phyloP scores from a whole-genome alignment of 257 asterid genomes.

The Gardenia jasminoides region DNA sequence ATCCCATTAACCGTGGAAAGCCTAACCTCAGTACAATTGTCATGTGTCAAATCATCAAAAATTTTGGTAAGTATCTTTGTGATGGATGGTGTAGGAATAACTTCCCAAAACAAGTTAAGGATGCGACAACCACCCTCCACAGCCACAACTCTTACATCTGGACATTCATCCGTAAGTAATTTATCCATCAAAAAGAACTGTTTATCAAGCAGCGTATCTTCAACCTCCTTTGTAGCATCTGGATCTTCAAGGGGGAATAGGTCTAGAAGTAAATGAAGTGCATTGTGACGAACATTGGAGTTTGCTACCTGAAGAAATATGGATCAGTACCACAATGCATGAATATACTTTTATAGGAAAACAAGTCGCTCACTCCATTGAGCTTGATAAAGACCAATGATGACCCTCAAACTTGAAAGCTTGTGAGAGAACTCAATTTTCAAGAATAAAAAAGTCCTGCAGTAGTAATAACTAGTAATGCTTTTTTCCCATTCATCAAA shows the following conservation, averaged over 20 bases:
- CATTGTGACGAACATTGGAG: slow-evolving; percentile 93
- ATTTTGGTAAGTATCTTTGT: slow-evolving; percentile 68
- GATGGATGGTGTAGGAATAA: slow-evolving; percentile 79
- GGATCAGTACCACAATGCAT: background rate
- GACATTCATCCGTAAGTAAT: slow-evolving; percentile 80
- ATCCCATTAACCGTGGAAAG: slow-evolving; percentile 82
- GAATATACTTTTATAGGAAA: background rate
- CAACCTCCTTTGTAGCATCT: slow-evolving; percentile 80
- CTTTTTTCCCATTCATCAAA: background rate
- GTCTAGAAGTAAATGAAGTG: slow-evolving; percentile 78
- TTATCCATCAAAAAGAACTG: slow-evolving; percentile 87
- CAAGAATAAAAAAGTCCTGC: background rate
- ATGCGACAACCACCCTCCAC: slow-evolving; percentile 95
- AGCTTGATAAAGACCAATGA: background rate
- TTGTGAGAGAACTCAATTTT: background rate
- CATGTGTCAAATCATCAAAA: slow-evolving; percentile 66
- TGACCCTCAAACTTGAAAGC: background rate
- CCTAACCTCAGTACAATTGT: slow-evolving; percentile 79
- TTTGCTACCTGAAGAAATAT: slow-evolving; percentile 72
- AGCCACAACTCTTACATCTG: slow-evolving; percentile 84
- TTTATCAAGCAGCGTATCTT: slow-evolving; percentile 68
- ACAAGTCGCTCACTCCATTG: background rate
- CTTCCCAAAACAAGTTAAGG: slow-evolving; percentile 90
- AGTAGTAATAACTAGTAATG: background rate
- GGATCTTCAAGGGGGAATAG: slow-evolving; percentile 95